Percentiles rank a stretch among this genome's conserved stretches.
These are phyloP conservation scores for Spathaspora passalidarum DNA, from an alignment of 805 yeast genomes.

Conservation along the genomic window DNA sequence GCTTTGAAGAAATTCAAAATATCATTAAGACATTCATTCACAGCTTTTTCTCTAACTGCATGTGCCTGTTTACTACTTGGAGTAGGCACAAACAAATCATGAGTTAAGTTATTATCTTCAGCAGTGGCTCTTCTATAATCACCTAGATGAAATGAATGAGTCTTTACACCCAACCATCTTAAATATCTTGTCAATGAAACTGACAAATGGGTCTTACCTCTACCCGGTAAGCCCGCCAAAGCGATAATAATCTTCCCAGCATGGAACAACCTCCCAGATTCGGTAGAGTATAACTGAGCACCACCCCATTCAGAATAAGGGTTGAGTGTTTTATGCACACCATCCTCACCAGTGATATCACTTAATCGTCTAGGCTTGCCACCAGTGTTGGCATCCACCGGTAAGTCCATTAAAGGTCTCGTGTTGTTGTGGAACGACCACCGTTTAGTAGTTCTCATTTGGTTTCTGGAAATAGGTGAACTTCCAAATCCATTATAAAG, in stretches of 20 bases:
- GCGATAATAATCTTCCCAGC: slow-evolving; percentile 92
- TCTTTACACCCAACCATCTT: slow-evolving; percentile 94
- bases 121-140: slow-evolving; percentile 71
- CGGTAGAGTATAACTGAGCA: slow-evolving; percentile 91
- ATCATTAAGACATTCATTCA: slow-evolving; percentile 64
- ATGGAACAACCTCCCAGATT: slow-evolving; percentile 87
- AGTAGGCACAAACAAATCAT: slow-evolving; percentile 63
- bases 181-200: slow-evolving; percentile 89
- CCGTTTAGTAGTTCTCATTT: slow-evolving; percentile 36
- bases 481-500: slow-evolving; percentile 37
- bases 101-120: slow-evolving; percentile 46
- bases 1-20: slow-evolving; percentile 66
- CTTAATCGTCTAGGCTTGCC: slow-evolving; percentile 29
- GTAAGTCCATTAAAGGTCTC: slow-evolving; percentile 35
- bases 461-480: slow-evolving; percentile 26
- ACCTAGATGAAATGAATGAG: slow-evolving; percentile 88
- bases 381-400: slow-evolving; percentile 22
- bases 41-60: slow-evolving; percentile 53
- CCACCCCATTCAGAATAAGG: slow-evolving; percentile 40
- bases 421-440: slow-evolving; percentile 42
- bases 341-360: slow-evolving; percentile 43
- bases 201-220: slow-evolving; percentile 92
- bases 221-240: slow-evolving; percentile 89
- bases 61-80: slow-evolving; percentile 44
- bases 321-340: slow-evolving; percentile 63